Percentiles rank a stretch among this genome's conserved stretches.
Evolutionary conservation across 306 rosid species (phyloP).

Genomic region (Luffa acutangula): DNA sequence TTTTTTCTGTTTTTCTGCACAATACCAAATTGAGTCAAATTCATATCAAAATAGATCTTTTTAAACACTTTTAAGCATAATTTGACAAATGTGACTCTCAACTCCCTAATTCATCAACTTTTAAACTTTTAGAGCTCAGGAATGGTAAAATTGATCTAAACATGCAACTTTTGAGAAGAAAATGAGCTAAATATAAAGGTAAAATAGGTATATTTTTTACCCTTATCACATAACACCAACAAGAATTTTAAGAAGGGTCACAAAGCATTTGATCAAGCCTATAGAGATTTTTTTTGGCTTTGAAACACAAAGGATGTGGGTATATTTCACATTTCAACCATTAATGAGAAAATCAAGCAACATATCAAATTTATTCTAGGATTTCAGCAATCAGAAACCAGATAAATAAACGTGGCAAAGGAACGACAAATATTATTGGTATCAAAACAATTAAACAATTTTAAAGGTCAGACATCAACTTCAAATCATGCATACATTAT

Average conservation of each 20-base stretch:
- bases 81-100: too few species aligned
- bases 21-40: too few species aligned
- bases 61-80: too few species aligned
- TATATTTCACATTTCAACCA: background rate
- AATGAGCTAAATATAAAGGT: too few species aligned
- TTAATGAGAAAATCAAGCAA: background rate
- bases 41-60: too few species aligned
- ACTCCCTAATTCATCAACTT: too few species aligned
- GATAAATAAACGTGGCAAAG: background rate
- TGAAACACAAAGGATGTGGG: background rate
- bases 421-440: background rate
- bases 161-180: too few species aligned
- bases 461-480: slow-evolving; percentile 6
- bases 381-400: background rate
- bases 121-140: too few species aligned
- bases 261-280: background rate
- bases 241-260: background rate
- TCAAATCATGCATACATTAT: background rate
- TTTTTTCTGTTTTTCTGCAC: too few species aligned
- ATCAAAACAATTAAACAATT: background rate
- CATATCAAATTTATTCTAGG: background rate
- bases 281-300: background rate
- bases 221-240: too few species aligned
- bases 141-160: too few species aligned
- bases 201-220: too few species aligned